Evolutionary conservation across 176 grass and related monocot genomes (phyloP).

Genomic region (Neostapfia colusana): DNA sequence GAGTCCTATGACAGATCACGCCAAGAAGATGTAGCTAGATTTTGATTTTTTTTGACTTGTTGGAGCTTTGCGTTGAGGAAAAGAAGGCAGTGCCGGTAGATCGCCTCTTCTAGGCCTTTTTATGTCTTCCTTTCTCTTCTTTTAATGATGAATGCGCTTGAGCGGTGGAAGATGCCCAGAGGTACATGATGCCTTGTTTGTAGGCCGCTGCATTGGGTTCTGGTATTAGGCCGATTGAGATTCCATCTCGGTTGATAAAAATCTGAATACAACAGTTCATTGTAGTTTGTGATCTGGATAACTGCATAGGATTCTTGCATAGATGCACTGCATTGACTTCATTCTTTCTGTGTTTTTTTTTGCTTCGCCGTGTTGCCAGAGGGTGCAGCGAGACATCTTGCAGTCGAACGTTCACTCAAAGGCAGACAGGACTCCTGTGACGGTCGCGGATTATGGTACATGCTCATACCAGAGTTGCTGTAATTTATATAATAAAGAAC

Average conservation of each 20-base stretch:
- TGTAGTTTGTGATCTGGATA: background rate
- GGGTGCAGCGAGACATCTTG: slow-evolving; percentile 67
- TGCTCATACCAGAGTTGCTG: background rate
- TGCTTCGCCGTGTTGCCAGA: slow-evolving; percentile 36
- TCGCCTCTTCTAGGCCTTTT: background rate
- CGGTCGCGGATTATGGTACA: slow-evolving; percentile 91
- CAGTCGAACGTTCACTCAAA: slow-evolving; percentile 87
- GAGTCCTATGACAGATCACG: background rate
- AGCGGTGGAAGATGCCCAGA: background rate
- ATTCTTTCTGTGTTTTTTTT: slow-evolving; percentile 17
- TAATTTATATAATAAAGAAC: background rate
- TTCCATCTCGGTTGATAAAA: background rate
- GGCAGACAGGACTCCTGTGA: slow-evolving; percentile 79
- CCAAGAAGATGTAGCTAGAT: background rate
- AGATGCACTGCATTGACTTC: background rate
- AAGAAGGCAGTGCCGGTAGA: background rate
- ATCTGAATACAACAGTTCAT: background rate
- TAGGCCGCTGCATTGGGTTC: background rate
- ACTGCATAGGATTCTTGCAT: background rate
- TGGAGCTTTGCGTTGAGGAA: background rate
- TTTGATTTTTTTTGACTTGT: background rate
- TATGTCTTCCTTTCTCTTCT: background rate
- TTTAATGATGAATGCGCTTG: background rate
- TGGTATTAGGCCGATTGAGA: background rate
- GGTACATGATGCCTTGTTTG: background rate